phyloP scores from a whole-genome alignment of 148 eudicot species.

The Nyssa sinensis region DNA sequence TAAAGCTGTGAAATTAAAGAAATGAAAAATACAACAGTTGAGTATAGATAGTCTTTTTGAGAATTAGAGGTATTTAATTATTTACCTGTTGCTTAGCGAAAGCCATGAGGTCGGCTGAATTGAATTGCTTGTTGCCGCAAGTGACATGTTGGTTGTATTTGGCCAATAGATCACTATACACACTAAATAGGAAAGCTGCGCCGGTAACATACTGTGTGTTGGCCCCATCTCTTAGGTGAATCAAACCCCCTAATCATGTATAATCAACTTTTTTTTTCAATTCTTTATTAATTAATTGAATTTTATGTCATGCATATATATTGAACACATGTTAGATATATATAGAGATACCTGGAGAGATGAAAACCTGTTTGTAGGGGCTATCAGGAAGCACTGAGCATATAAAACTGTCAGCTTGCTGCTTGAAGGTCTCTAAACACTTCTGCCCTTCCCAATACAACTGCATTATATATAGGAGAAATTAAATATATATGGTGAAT shows the following conservation, averaged over 20 bases:
- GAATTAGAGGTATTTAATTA: not conserved
- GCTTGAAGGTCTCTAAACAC: slow-evolving; percentile 48
- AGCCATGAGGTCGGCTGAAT: slow-evolving; percentile 38
- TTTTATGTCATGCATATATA: not conserved
- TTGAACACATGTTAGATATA: not conserved
- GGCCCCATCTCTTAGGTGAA: slow-evolving; percentile 88
- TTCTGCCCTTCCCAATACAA: slow-evolving; percentile 54
- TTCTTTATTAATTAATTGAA: too few species aligned
- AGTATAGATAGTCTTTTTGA: too few species aligned
- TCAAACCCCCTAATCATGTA: slow-evolving; percentile 53
- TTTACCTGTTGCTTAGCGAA: slow-evolving; percentile 79
- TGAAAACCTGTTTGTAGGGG: slow-evolving; percentile 53
- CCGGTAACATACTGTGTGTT: slow-evolving; percentile 76
- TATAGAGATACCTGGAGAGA: slow-evolving; percentile 59
- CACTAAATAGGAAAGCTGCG: slow-evolving; percentile 57
- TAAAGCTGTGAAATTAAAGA: too few species aligned
- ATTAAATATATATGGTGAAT: too few species aligned
- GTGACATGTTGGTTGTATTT: slow-evolving; percentile 46
- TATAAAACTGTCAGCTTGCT: slow-evolving; percentile 58
- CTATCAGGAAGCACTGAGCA: slow-evolving; percentile 72
- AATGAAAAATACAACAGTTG: too few species aligned
- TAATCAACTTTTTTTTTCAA: not conserved
- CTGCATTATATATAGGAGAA: slow-evolving; percentile 27
- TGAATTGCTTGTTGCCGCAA: slow-evolving; percentile 54
- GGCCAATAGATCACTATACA: slow-evolving; percentile 67